Evolutionary conservation across 78 protist genomes (phyloP), one percentile per base, ranked within the genome.

Genomic region (Dictyostelium capitatum): DNA sequence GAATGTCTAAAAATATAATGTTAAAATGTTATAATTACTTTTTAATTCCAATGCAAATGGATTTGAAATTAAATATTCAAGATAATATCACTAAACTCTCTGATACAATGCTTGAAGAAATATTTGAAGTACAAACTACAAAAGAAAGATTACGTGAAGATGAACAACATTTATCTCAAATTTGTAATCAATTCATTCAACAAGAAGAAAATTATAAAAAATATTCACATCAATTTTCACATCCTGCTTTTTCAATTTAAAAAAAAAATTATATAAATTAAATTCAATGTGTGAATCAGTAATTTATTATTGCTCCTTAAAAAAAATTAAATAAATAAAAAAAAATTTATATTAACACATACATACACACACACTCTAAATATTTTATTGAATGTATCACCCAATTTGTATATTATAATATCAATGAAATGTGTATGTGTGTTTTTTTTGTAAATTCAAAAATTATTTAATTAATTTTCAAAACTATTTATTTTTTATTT

Each of bases 1-100:
- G 97, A 48, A 80, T 90, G 79, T 73, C 81, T 30, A 77, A 78
- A 80, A 90, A 89, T 67, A 89, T 95, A 12, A 83, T 89, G 93
- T 75, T 95, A 23, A 95, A 83, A 81, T 89, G 95, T 28, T 90
- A 90, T 89, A 73, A 95, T 83, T 81, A 37, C 79, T 83, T 95
- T 95, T 53, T 95, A 47, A 81, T 90, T 41, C 97, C 96, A 56
- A 80, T 94, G 92, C 95, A 80, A 74, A 79, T 77, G 12, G 94
- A 83, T 20, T 80, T 95, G 3, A 73, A 80, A 51, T 47, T 72
- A 23, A 78, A 82, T 43, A 64, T 83, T n/a, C 92, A 83, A 72
- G 97, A 95, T 23, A 56, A 62, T 28, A 83, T 83, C 65, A 83
- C 95, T 8, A 64, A 64, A 30, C 73, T 95, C 4, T 65, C 90